A percentile compares a stretch with the other conserved stretches of the same genome.
phyloP scores from a whole-genome alignment of 495 filamentous ascomycete genomes.

The Cladorrhinum samala region DNA sequence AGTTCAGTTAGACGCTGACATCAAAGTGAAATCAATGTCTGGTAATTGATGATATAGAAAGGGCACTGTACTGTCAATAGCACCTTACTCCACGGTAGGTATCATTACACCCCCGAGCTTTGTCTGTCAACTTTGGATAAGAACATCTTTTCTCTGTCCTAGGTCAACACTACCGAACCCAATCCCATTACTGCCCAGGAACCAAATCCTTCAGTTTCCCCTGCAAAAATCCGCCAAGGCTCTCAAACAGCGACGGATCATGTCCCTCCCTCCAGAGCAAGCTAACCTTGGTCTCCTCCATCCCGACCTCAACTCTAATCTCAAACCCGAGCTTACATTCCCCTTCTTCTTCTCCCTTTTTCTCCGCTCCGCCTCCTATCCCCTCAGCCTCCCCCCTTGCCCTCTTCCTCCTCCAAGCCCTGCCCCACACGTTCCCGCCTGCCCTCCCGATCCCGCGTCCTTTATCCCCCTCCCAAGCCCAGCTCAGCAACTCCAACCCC shows the following conservation, averaged over 20 bases:
- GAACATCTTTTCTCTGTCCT: too few species aligned
- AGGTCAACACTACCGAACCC: too few species aligned
- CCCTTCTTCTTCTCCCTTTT: constrained; percentile 19
- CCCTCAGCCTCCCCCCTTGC: constrained; percentile 11
- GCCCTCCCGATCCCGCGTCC: constrained; percentile 33
- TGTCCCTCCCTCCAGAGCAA: constrained; percentile 72
- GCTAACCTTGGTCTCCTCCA: constrained; percentile 28
- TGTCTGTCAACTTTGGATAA: too few species aligned
- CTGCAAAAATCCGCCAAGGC: constrained; percentile 71
- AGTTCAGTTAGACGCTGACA: too few species aligned
- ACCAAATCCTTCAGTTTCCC: constrained; percentile 18
- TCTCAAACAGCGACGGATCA: constrained; percentile 76
- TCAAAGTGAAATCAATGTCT: too few species aligned
- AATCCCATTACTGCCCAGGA: not conserved
- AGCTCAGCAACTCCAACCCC: constrained; percentile 54
- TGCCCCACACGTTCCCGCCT: constrained; percentile 46
- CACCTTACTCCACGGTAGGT: too few species aligned
- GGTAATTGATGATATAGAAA: too few species aligned
- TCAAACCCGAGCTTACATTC: constrained; percentile 24
- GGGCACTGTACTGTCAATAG: too few species aligned
- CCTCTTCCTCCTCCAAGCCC: constrained; percentile 38
- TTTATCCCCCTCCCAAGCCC: constrained; percentile 34
- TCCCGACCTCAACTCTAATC: constrained; percentile 16
- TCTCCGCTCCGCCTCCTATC: too few species aligned
- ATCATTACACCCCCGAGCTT: too few species aligned